Evolutionary conservation across 768 basidiomycete genomes (phyloP).

Genomic region (Mycena galericulata): DNA sequence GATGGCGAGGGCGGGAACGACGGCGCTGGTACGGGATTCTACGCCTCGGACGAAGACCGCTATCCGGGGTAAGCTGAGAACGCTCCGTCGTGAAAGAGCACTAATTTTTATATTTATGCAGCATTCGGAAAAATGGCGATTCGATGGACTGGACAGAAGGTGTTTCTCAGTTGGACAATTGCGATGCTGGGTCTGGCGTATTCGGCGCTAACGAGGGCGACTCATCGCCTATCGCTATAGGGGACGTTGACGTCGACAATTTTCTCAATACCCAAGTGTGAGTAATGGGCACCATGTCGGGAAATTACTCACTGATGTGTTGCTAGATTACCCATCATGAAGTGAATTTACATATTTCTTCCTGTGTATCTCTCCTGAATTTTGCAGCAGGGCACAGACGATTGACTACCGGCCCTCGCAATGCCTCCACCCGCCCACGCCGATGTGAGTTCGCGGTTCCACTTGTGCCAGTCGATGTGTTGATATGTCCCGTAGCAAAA

Average conservation of each 20-base stretch:
- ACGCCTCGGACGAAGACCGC: background rate
- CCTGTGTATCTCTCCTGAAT: background rate
- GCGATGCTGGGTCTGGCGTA: no score
- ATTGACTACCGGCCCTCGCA: constrained; percentile 5
- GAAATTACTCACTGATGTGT: background rate
- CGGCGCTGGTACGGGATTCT: background rate
- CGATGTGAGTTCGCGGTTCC: background rate
- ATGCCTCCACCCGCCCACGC: background rate
- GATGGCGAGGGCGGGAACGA: background rate
- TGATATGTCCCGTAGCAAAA: background rate
- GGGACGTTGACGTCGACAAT: background rate
- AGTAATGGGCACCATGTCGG: background rate
- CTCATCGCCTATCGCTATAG: no score
- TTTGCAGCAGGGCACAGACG: background rate
- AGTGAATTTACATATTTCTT: background rate
- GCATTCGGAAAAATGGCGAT: background rate
- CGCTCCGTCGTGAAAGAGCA: background rate
- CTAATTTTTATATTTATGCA: background rate
- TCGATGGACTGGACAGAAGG: background rate
- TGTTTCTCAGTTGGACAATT: no score
- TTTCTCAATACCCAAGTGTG: constrained; percentile 7
- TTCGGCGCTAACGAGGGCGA: background rate
- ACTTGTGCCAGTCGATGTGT: background rate
- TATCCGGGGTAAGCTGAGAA: constrained; percentile 2
- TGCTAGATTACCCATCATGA: background rate